These are phyloP conservation scores for Nigrospora osmanthi DNA, from an alignment of 2,329 filamentous ascomycete species.

Conservation along the genomic window DNA sequence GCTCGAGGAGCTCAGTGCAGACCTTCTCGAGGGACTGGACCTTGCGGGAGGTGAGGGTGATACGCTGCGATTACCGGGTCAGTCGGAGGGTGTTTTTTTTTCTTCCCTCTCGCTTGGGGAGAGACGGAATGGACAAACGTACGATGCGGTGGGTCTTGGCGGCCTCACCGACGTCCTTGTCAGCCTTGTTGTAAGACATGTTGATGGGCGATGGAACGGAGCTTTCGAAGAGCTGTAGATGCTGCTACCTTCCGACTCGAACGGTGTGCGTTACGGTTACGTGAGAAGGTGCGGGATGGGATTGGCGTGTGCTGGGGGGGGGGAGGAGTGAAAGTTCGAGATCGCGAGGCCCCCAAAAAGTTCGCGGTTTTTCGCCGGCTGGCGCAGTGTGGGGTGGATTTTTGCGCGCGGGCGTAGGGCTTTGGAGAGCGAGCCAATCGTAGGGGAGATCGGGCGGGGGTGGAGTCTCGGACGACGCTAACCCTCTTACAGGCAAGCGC, in stretches of 20 bases:
- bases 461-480: neutral
- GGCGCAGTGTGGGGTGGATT: slow-evolving; percentile 2
- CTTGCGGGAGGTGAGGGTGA: slow-evolving; percentile 94
- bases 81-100: slow-evolving; percentile 97
- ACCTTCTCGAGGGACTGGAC: slow-evolving; percentile 96
- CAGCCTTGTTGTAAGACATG: slow-evolving; percentile 93
- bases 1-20: slow-evolving; percentile 96
- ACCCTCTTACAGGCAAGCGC: neutral
- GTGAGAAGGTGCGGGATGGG: slow-evolving; percentile 61
- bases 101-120: slow-evolving; percentile 1
- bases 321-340: neutral
- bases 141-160: slow-evolving; percentile 36
- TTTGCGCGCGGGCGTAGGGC: slow-evolving; percentile 1
- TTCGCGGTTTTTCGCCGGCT: neutral
- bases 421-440: neutral
- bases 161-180: slow-evolving; percentile 88
- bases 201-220: slow-evolving; percentile 26
- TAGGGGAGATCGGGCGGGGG: neutral
- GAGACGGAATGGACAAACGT: slow-evolving; percentile 34
- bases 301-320: slow-evolving; percentile 8
- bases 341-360: neutral
- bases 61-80: slow-evolving; percentile 41
- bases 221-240: slow-evolving; percentile 7
- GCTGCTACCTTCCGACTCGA: slow-evolving; percentile 70
- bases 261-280: slow-evolving; percentile 64